Percentiles rank a stretch among this genome's conserved stretches.
These are phyloP conservation scores for Curvularia sp. DNA, from an alignment of 2,329 filamentous ascomycete genomes.

Conservation along the genomic window DNA sequence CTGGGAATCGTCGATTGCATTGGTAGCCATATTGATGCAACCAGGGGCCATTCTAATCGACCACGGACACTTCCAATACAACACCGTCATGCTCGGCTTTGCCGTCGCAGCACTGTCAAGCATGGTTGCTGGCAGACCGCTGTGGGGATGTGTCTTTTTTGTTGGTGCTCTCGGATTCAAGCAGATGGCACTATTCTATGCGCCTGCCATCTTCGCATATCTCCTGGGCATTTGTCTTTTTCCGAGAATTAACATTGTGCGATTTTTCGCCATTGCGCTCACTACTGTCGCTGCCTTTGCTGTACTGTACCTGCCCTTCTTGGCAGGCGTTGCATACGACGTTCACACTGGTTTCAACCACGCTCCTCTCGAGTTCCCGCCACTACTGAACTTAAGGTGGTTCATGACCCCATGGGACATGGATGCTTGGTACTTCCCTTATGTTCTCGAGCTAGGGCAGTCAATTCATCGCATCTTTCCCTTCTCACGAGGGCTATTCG, in stretches of 20 bases:
- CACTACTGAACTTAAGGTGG: slow-evolving; percentile 13
- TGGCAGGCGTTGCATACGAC: slow-evolving; percentile 75
- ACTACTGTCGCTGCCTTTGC: slow-evolving; percentile 77
- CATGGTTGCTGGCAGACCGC: slow-evolving; percentile 80
- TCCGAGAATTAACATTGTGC: slow-evolving; percentile 70
- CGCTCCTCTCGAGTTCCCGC: slow-evolving; percentile 26
- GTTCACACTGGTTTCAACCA: slow-evolving; percentile 67
- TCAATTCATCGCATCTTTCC: slow-evolving; percentile 93
- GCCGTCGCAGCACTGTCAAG: slow-evolving; percentile 86
- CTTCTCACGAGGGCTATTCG: slow-evolving; percentile 93
- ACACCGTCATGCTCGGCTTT: slow-evolving; percentile 96
- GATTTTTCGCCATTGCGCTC: slow-evolving; percentile 77
- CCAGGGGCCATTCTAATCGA: slow-evolving; percentile 90
- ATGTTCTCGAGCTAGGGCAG: slow-evolving; percentile 80
- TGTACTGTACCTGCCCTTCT: slow-evolving; percentile 75
- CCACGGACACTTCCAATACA: slow-evolving; percentile 97
- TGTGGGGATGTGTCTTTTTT: slow-evolving; percentile 94
- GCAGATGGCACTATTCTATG: slow-evolving; percentile 98
- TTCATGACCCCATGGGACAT: slow-evolving; percentile 61
- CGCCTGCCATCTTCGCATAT: slow-evolving; percentile 90
- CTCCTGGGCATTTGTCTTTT: slow-evolving; percentile 86
- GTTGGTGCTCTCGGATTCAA: slow-evolving; percentile 95
- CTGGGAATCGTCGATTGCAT: slow-evolving; percentile 84
- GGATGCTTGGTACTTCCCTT: slow-evolving; percentile 73
- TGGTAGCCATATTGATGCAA: slow-evolving; percentile 91